phyloP scores from a whole-genome alignment of 2,329 filamentous ascomycete species.

The Aspergillus sclerotialis region DNA sequence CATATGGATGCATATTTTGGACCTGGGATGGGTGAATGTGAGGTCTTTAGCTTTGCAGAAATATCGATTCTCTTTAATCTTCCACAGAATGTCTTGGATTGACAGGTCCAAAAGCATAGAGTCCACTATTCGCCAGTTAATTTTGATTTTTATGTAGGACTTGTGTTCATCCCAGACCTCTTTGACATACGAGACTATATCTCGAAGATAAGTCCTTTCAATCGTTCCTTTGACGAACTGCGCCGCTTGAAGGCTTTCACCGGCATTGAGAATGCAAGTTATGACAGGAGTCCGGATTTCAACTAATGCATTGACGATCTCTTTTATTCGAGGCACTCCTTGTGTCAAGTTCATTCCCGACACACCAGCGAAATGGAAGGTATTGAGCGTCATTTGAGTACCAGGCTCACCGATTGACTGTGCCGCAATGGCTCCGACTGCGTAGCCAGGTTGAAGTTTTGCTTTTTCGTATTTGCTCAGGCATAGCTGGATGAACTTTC shows the following conservation, averaged over 20 bases:
- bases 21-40: slow-evolving; percentile 43
- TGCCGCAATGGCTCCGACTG: slow-evolving; percentile 90
- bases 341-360: slow-evolving; percentile 99
- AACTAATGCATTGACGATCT: slow-evolving; percentile 98
- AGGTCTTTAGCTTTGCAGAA: slow-evolving; percentile 63
- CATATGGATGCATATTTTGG: slow-evolving; percentile 67
- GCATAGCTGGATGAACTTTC: slow-evolving; percentile 72
- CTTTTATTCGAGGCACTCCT: slow-evolving; percentile 98
- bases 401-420: slow-evolving; percentile 98
- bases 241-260: slow-evolving; percentile 68
- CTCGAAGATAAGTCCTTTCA: slow-evolving; percentile 85
- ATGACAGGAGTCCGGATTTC: slow-evolving; percentile 92
- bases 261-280: slow-evolving; percentile 73
- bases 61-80: slow-evolving; percentile 75
- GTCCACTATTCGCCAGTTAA: slow-evolving; percentile 72
- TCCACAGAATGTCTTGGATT: slow-evolving; percentile 63
- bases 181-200: slow-evolving; percentile 73
- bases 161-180: slow-evolving; percentile 77
- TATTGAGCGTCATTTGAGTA: slow-evolving; percentile 98
- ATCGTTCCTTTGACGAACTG: slow-evolving; percentile 87
- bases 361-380: slow-evolving; percentile 99
- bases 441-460: slow-evolving; percentile 87
- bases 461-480: slow-evolving; percentile 86
- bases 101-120: slow-evolving; percentile 76
- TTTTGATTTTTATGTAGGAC: slow-evolving; percentile 70